Base-by-base conservation (phyloP, 1,284 basidiomycete species). In the Trametes versicolor region DNA sequence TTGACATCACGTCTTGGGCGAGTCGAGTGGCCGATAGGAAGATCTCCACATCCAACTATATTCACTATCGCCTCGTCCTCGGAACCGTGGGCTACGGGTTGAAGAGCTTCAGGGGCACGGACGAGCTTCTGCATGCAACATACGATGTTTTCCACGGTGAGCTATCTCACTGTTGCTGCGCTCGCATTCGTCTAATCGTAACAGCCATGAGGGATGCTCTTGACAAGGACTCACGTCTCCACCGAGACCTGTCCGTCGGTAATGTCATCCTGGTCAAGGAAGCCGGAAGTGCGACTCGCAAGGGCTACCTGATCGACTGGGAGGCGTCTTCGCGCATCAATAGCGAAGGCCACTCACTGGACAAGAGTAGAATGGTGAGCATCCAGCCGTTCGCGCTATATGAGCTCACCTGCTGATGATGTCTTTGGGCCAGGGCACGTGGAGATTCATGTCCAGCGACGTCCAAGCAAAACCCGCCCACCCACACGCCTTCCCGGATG, bases 111-210 rank as follows among this genome's bases (percentile, higher is more conserved):
- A 32, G 29, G 9, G 62, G 54, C 7, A 61, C 62, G 0, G 19
- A 50, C n/a, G 65, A 67, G 36, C 52, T 64, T 15, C 45, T 66
- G 1, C 50, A 51, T 43, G 49, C 65, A 8, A 55, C 54, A 0
- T 64, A 64, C 27, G 65, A 67, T 54, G 65, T 61, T 1, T 59
- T 61, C 25, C 54, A 41, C 19, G 62, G 58, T 61, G n/a, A 34
- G 49, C 41, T 19, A 2, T 45, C 43, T 7, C 17, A 7, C 19
- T 17, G 19, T 7, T 17, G 21, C 45, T n/a, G n/a, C n/a, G 27
- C 5, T 4, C 13, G 17, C 32, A 29, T n/a, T 6, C n/a, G 7
- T 21, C 32, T 25, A 21, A 37, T 23, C 2, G 29, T 13, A 6
- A 5, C 17, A 68, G 66, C 66, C 4, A 56, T 63, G 51, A 19